These are phyloP conservation scores for Dipteronia sinensis DNA, from an alignment of 345 rosid genomes.

Conservation along the genomic window DNA sequence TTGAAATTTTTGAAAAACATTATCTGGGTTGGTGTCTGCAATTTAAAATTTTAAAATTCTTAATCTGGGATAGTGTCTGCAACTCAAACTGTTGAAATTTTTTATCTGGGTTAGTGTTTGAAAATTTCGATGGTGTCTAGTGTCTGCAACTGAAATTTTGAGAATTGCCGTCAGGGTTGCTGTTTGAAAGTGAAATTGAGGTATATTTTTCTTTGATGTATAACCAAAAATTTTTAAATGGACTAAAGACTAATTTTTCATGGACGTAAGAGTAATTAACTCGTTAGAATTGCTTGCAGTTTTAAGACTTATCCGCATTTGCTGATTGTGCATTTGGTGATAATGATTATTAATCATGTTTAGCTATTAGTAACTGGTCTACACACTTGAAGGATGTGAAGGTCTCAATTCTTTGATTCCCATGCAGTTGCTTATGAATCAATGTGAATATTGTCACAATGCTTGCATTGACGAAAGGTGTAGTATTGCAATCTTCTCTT, in stretches of 20 bases:
- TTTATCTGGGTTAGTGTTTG: background rate
- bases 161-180: background rate
- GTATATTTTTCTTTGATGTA: too few species aligned
- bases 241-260: background rate
- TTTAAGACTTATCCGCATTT: background rate
- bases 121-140: background rate
- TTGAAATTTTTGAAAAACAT: background rate
- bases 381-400: background rate
- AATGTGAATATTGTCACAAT: background rate
- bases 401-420: background rate
- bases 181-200: constrained; percentile 3
- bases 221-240: background rate
- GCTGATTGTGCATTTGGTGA: background rate
- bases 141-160: background rate
- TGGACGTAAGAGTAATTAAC: background rate
- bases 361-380: background rate
- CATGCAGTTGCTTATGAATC: background rate
- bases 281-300: background rate
- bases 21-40: background rate
- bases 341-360: background rate
- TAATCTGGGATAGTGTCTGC: background rate
- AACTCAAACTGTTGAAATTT: background rate
- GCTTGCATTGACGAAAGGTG: too few species aligned
- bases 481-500: too few species aligned
- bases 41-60: background rate